A percentile compares a stretch with the other conserved stretches of the same genome.
These are phyloP conservation scores for Dryas octopetala DNA, from an alignment of 306 rosid species.

Conservation along the genomic window DNA sequence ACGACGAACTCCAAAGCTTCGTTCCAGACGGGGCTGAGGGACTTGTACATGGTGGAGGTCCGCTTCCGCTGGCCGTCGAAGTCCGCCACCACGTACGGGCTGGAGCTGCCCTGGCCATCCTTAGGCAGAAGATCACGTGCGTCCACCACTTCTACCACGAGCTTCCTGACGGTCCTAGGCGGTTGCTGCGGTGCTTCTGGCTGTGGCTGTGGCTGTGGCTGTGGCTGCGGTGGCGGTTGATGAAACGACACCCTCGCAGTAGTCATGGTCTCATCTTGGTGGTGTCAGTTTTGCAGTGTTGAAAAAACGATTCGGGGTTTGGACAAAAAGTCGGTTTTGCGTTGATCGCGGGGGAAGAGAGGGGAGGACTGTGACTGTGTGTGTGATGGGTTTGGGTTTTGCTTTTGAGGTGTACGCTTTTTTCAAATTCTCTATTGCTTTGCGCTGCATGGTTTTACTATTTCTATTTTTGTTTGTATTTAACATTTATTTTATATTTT, in stretches of 20 bases:
- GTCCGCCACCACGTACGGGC: slow-evolving; percentile 79
- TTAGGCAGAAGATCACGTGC: slow-evolving; percentile 90
- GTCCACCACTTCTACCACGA: slow-evolving; percentile 69
- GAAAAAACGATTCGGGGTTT: neutral
- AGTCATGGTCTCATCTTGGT: slow-evolving; percentile 55
- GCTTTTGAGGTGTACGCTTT: slow-evolving; percentile 6
- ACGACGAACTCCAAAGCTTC: slow-evolving; percentile 75
- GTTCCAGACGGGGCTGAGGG: slow-evolving; percentile 82
- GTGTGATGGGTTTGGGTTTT: neutral
- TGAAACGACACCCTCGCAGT: slow-evolving; percentile 39
- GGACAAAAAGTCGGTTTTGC: slow-evolving; percentile 28
- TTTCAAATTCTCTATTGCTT: neutral
- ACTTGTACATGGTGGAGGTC: slow-evolving; percentile 64
- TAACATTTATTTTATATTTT: neutral
- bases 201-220: slow-evolving; percentile 21
- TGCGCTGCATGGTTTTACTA: neutral
- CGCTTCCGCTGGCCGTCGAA: slow-evolving; percentile 89
- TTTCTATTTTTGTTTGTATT: neutral
- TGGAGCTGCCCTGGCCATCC: slow-evolving; percentile 95
- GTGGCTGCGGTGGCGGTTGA: slow-evolving; percentile 16
- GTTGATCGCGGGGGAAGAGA: slow-evolving; percentile 47
- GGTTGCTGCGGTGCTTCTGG: slow-evolving; percentile 20
- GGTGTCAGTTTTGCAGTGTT: neutral
- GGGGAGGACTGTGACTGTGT: neutral
- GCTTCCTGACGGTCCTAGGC: slow-evolving; percentile 41